These are phyloP conservation scores for Leccinum uliginosum DNA, from an alignment of 768 basidiomycete species.

Conservation along the genomic window DNA sequence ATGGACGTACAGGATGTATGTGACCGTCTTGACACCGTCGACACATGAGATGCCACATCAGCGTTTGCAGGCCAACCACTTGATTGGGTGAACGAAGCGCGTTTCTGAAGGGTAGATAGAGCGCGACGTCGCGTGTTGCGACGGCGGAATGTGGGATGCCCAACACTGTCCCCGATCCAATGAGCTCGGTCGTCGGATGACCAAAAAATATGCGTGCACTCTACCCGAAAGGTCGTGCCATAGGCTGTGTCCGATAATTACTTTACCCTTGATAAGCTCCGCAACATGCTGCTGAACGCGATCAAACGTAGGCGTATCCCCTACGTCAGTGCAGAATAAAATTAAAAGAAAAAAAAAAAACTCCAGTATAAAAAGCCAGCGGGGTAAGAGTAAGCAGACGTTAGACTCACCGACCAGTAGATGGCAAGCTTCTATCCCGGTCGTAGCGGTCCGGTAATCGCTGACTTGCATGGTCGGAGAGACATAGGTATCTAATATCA, in stretches of 20 bases:
- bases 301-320: constrained; percentile 48
- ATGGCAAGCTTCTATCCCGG: constrained; percentile 46
- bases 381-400: not conserved
- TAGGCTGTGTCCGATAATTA: constrained; percentile 70
- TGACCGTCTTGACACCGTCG: constrained; percentile 71
- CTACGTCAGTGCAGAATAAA: constrained; percentile 12
- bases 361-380: not conserved
- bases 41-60: constrained; percentile 80
- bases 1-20: constrained; percentile 60
- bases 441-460: constrained; percentile 67
- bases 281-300: constrained; percentile 66
- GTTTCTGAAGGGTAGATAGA: constrained; percentile 77
- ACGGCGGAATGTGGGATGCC: constrained; percentile 79
- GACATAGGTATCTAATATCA: constrained; percentile 62
- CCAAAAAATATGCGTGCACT: constrained; percentile 8
- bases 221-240: constrained; percentile 81
- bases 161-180: constrained; percentile 46
- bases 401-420: constrained; percentile 36
- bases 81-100: constrained; percentile 64
- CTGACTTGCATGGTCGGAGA: constrained; percentile 62
- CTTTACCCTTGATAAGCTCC: constrained; percentile 61
- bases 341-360: not conserved
- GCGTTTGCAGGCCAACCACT: constrained; percentile 68
- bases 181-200: constrained; percentile 7
- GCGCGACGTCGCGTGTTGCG: constrained; percentile 72